Evolutionary conservation across 176 grass and related monocot genomes (phyloP).

Genomic region (Raddia guianensis): DNA sequence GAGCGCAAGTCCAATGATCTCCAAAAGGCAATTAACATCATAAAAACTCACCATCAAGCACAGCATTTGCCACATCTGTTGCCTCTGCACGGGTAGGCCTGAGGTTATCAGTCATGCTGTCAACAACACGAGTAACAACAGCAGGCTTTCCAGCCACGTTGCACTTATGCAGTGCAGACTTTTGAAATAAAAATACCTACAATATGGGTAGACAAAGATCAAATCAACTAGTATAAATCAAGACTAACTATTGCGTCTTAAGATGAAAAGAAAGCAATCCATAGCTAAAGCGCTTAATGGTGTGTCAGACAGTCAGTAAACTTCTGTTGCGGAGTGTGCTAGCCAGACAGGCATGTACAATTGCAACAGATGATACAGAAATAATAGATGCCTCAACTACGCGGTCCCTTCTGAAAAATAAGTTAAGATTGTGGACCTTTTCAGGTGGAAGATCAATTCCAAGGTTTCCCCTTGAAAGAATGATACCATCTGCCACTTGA

Average conservation of each 20-base stretch:
- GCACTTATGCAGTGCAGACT: conserved; percentile 94
- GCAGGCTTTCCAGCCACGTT: conserved; percentile 99
- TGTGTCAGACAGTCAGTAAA: neutral
- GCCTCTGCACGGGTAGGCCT: conserved; percentile 96
- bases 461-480: conserved; percentile 94
- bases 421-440: conserved; percentile 58
- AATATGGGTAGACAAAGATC: conserved; percentile 23
- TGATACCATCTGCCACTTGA: conserved; percentile 90
- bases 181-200: conserved; percentile 97
- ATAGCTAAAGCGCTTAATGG: neutral
- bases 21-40: neutral
- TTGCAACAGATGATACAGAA: neutral
- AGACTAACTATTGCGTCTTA: neutral
- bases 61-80: conserved; percentile 98
- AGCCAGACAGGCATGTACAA: neutral
- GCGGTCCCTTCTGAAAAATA: neutral
- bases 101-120: conserved; percentile 99
- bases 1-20: conserved; percentile 7
- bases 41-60: conserved; percentile 77
- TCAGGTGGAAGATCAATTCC: conserved; percentile 99
- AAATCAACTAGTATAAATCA: conserved; percentile 17
- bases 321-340: neutral
- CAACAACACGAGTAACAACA: conserved; percentile 96
- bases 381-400: neutral
- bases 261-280: neutral